Conservation (phyloP, 1,284 basidiomycete species). For the Tausonia pullulans region DNA sequence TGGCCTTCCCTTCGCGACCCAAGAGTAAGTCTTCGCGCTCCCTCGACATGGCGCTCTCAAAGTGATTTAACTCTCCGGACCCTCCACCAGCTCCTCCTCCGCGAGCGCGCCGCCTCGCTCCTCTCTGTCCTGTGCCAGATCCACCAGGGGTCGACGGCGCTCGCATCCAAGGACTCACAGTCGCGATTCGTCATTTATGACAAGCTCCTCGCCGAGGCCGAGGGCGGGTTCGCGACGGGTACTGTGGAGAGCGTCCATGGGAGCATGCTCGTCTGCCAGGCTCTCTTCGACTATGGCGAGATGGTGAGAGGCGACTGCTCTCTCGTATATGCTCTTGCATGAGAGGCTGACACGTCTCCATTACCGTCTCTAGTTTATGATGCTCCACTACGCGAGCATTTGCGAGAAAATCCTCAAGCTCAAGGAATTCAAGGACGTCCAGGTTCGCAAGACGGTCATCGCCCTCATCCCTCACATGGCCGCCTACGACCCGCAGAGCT, state of each 20-base stretch:
- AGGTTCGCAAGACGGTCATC: conserved; percentile 86
- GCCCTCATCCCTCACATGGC: conserved; percentile 86
- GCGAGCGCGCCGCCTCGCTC: conserved; percentile 83
- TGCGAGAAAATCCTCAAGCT: conserved; percentile 86
- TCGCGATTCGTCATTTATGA: conserved; percentile 45
- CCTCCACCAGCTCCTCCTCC: conserved; percentile 43
- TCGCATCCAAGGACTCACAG: conserved; percentile 15
- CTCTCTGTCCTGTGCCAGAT: conserved; percentile 58
- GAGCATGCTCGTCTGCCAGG: conserved; percentile 81
- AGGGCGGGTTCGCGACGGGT: conserved; percentile 69
- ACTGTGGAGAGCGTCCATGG: conserved; percentile 80
- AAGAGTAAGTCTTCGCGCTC: conserved; percentile 41
- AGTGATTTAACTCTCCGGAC: conserved; percentile 11
- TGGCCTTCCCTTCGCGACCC: conserved; percentile 76
- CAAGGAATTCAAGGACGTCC: conserved; percentile 71
- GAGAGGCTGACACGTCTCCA: conserved; percentile 20
- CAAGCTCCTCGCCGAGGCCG: conserved; percentile 80
- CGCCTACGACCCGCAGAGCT: conserved; percentile 85
- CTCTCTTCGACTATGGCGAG: conserved; percentile 83
- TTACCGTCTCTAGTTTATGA: conserved; percentile 62
- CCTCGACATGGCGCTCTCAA: conserved; percentile 15
- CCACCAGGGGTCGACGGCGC: background rate
- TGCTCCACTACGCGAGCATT: conserved; percentile 73
- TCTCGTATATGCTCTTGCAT: background rate
- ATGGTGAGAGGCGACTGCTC: conserved; percentile 48